A percentile compares a stretch with the other conserved stretches of the same genome.
phyloP scores from a whole-genome alignment of 768 basidiomycete species.

The Psilocybe cubensis region DNA sequence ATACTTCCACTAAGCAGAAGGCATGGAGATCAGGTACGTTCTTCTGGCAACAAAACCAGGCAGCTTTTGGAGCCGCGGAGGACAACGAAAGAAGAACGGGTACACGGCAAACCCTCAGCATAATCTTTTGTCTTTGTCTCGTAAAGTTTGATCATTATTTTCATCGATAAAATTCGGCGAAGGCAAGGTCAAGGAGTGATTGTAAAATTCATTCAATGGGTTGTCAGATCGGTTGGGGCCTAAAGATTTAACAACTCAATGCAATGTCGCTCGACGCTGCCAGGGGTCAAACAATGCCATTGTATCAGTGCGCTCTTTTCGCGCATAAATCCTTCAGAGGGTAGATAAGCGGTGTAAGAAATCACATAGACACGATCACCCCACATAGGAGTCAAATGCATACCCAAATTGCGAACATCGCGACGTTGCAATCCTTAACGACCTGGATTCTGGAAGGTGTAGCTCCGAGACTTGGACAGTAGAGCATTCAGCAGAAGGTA shows the following conservation, averaged over 20 bases:
- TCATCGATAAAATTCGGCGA: not conserved
- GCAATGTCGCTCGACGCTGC: not conserved
- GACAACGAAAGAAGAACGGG: conserved; percentile 9
- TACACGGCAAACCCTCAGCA: not conserved
- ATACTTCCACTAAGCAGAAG: conserved; percentile 18
- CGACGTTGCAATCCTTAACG: not conserved
- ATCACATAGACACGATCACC: not conserved
- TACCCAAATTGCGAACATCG: not conserved
- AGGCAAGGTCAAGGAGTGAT: not conserved
- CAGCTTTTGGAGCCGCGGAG: conserved; percentile 19
- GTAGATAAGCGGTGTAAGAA: conserved; percentile 1
- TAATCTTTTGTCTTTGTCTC: not conserved
- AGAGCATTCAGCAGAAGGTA: not conserved
- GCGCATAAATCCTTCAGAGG: not conserved
- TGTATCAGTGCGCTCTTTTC: not conserved
- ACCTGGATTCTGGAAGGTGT: not conserved
- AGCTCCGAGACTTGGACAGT: not conserved
- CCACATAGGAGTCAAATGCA: not conserved
- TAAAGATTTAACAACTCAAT: not conserved
- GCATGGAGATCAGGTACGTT: conserved; percentile 21
- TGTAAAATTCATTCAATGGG: not conserved
- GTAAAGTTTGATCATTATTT: not conserved
- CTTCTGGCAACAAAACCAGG: conserved; percentile 16
- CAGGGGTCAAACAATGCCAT: not conserved
- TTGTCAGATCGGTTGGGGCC: not conserved